Conservation (phyloP, 306 rosid genomes). For the Quercus agrifolia region DNA sequence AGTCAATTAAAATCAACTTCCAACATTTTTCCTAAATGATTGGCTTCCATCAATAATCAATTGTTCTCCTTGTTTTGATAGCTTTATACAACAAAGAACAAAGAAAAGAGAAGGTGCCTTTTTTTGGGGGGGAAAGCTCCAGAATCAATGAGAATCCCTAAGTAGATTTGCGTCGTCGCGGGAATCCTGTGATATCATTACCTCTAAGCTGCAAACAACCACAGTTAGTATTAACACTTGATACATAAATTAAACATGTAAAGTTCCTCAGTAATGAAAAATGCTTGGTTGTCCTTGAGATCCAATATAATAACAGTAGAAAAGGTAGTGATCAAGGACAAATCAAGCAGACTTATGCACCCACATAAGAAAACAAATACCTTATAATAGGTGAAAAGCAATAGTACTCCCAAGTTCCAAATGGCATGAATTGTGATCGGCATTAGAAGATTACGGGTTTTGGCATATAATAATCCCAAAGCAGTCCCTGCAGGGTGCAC, state of each 20-base stretch:
- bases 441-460: constrained; percentile 86
- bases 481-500: constrained; percentile 59
- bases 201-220: constrained; percentile 74
- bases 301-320: neutral
- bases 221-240: constrained; percentile 19
- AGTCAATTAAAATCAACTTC: neutral
- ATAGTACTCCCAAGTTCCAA: constrained; percentile 92
- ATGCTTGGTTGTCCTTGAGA: neutral
- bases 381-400: constrained; percentile 83
- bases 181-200: constrained; percentile 85
- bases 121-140: constrained; percentile 8
- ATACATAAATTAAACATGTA: neutral
- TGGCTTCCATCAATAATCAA: neutral
- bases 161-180: constrained; percentile 51
- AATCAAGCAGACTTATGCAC: neutral
- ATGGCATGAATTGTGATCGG: constrained; percentile 90
- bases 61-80: neutral
- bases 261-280: neutral
- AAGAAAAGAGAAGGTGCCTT: neutral
- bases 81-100: neutral
- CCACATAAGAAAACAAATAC: constrained; percentile 26
- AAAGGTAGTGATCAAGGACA: neutral
- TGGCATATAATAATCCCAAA: constrained; percentile 91
- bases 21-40: neutral
- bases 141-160: constrained; percentile 8